Conservation (phyloP, 1,284 basidiomycete species). For the Meira nashicola region DNA sequence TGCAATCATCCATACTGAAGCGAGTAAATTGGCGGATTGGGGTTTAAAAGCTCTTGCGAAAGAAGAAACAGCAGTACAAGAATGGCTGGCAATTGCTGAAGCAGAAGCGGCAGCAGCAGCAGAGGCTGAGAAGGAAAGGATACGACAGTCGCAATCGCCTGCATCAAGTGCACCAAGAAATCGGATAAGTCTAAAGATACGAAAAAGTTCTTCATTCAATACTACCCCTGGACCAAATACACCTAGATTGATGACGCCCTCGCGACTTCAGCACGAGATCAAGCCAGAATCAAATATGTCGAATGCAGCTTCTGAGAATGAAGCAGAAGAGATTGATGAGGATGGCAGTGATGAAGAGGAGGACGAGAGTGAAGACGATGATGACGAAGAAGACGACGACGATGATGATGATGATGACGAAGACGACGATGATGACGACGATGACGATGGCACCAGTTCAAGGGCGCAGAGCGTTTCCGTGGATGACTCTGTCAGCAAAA, state of each 20-base stretch:
- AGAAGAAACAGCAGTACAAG: conserved; percentile 21
- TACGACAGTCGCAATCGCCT: no score
- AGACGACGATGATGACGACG: background rate
- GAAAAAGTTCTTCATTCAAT: no score
- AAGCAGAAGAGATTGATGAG: no score
- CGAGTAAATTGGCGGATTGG: conserved; percentile 40
- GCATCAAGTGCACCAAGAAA: no score
- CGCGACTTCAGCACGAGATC: conserved; percentile 3
- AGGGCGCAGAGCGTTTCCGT: background rate
- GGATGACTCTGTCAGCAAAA: background rate
- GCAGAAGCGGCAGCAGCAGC: background rate
- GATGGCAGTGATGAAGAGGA: no score
- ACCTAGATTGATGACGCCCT: background rate
- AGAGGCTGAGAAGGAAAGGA: background rate
- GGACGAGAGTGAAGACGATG: no score
- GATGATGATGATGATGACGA: background rate
- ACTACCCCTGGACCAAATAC: background rate
- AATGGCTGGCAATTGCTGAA: background rate
- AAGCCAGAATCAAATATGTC: background rate
- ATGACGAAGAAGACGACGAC: no score
- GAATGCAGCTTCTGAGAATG: no score
- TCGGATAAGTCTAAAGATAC: no score
- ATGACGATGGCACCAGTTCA: background rate
- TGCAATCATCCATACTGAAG: conserved; percentile 45
- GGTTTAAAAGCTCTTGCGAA: conserved; percentile 37